Base-by-base conservation (phyloP, 129 eudicot species). In the Rutidosis leptorrhynchoides region DNA sequence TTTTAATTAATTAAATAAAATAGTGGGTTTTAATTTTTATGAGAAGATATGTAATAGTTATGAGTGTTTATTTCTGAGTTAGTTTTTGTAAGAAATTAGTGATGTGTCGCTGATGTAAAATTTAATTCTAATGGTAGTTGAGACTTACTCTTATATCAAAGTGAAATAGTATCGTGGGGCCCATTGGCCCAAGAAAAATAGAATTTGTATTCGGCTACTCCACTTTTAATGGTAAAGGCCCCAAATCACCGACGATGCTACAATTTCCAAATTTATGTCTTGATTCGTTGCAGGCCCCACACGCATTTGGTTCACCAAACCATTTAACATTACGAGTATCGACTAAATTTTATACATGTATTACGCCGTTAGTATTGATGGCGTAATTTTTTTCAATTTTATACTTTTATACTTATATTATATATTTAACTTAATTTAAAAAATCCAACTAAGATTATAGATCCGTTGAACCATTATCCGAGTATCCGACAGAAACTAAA, bases 191-290 rank as follows among this genome's bases (percentile, higher is more conserved):
- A 57, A 19, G 40, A 57, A 25, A 37, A 66, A 27, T 27, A 5
- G 5, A 66, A 7, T 11, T 65, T 46, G 55, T 19, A 46, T 24
- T 27, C 25, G 4, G 58, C n/a, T 46, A 64, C 69, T 42, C 69
- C 33, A 64, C 69, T 26, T 64, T 43, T 10, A 10, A 42, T 64
- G 24, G 20, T 64, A 65, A 65, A 19, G 58, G 70, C 58, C 65
- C 74, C 65, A 55, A 69, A 26, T 68, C 74, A 69, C 74, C 74
- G 74, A 69, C 65, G 74, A 23, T 69, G 40, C 24, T 40, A 19
- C 55, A 49, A 49, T 49, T 49, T 49, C 55, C 72, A 74, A 65
- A 57, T 65, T 58, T 65, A 42, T 42, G 53, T 55, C 42, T 74
- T 74, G 58, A 74, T 54, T 60, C 48, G 33, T 15, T 43, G 4